Percentiles rank a stretch among this genome's conserved stretches.
These are phyloP conservation scores for Boletus semigastroideus DNA, from an alignment of 1,284 basidiomycete species.

Conservation along the genomic window DNA sequence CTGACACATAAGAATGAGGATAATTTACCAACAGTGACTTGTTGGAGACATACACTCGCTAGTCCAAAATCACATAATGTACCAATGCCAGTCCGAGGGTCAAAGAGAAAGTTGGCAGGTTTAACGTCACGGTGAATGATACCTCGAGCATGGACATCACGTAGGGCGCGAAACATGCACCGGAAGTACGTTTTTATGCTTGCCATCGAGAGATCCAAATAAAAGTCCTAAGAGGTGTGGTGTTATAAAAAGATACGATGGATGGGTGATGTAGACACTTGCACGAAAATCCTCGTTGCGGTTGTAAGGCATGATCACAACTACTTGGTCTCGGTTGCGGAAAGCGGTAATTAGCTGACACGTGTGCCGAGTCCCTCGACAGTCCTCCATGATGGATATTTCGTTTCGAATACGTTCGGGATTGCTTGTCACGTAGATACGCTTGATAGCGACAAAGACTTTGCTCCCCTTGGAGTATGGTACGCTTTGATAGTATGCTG, in stretches of 20 bases:
- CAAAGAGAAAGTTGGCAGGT: slow-evolving; percentile 97
- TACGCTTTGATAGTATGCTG: slow-evolving; percentile 58
- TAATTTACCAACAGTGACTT: neutral
- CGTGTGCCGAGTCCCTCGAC: slow-evolving; percentile 78
- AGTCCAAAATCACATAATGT: slow-evolving; percentile 96
- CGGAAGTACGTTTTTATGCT: slow-evolving; percentile 88
- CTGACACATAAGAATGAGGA: slow-evolving; percentile 36
- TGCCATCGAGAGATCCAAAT: slow-evolving; percentile 64
- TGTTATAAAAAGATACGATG: slow-evolving; percentile 5
- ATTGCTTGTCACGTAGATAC: slow-evolving; percentile 95
- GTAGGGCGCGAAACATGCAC: slow-evolving; percentile 87
- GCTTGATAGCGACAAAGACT: slow-evolving; percentile 91
- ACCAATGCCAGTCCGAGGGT: slow-evolving; percentile 81
- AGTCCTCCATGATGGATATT: slow-evolving; percentile 88
- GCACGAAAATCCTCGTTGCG: slow-evolving; percentile 93
- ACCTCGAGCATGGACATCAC: slow-evolving; percentile 84
- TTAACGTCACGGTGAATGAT: slow-evolving; percentile 98
- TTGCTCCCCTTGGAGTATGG: slow-evolving; percentile 43
- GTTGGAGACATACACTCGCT: slow-evolving; percentile 69
- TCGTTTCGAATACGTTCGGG: slow-evolving; percentile 94
- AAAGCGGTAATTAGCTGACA: slow-evolving; percentile 96
- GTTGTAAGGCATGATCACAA: slow-evolving; percentile 94
- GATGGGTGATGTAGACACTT: slow-evolving; percentile 28
- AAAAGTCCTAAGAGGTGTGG: slow-evolving; percentile 64
- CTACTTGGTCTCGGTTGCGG: slow-evolving; percentile 88